Base-by-base conservation (phyloP, 2,329 filamentous ascomycete species). In the Zarea fungicola region DNA sequence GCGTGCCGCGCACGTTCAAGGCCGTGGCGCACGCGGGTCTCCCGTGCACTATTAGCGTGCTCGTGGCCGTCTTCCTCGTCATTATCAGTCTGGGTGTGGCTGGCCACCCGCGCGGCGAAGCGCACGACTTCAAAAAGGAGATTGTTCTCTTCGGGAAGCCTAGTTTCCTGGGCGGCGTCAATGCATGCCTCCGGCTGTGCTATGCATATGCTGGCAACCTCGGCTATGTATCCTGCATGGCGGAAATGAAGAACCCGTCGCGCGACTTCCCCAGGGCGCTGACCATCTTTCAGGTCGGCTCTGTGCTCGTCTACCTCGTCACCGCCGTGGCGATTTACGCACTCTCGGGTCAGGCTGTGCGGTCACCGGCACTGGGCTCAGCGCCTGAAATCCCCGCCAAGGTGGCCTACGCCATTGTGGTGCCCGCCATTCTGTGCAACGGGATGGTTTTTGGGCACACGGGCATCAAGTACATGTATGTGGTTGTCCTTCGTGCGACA, bases 1-100 rank as follows among this genome's bases (percentile, higher is more conserved):
- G 83, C 6, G 71, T 87, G 26, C 84, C 84, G 1, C 74, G 84
- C 42, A 87, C 83, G 0, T 87, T 87, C 65, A 73, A 64, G 51
- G 65, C 67, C 34, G 58, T 63, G 31, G 53, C 59, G 31, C 55
- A 61, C 41, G 58, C 60, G 2, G 65, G 64, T 9, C 54, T 66
- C 29, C 62, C 63, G 19, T 63, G 56, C 41, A 63, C 62, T 16
- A 56, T 68, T n/a, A 59, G 59, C 42, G 64, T 69, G 50, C 53
- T 68, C 21, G 59, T 59, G 14, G 62, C 66, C 21, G 56, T 67
- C 18, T 56, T 69, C 41, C 61, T 68, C 37, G 64, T 67, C 56
- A 68, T 69, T 56, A 65, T 65, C 51, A 59, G 60, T 26, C 60
- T 69, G 1, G 65, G 62, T 19, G 50, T 65, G 37, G 58, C 56